Evolutionary conservation across 164 flowering plant species (phyloP), one percentile per base, ranked within the genome.

Genomic region (Chimonanthus praecox): DNA sequence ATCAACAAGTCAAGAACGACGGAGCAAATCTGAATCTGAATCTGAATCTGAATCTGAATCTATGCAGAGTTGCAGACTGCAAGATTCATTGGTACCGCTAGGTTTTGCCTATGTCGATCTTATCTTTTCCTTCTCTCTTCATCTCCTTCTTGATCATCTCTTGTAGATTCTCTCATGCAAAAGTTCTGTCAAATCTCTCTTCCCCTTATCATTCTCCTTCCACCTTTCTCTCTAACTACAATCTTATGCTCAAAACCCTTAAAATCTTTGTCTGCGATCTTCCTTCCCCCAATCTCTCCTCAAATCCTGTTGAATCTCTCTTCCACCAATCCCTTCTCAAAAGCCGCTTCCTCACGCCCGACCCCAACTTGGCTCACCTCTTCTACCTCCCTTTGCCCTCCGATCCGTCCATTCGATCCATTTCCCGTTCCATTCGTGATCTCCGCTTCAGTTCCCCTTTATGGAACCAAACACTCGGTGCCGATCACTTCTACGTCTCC

Each of bases 381-480:
- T 92, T 87, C 83, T 85, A 86, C 86, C 47, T 92, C 64, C 86
- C 90, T 43, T 80, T 85, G 80, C 65, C 85, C 60, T 65, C 83
- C 51, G 73, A 67, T 44, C 45, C 64, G 72, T 74, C 87, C 71
- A 60, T 84, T 5, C 88, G 92, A 68, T 73, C 87, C 4, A 50
- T 82, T 18, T 71, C 88, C 13, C 88, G 89, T 3, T 65, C 73
- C 8, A 77, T 92, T 71, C 74, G 80, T 2, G 76, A 75, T 16
- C 66, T 88, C 54, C 84, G 91, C 0, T 47, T 48, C 45, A 58
- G 74, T 7, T 72, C 71, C 69, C 92, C 95, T 4, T 92, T 79
- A 84, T 92, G 97, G 97, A 87, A 92, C 82, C 89, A 86, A 8
- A 84, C 95, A 3, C 94, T 92, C 33, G 95, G 95, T 4, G 92